These are phyloP conservation scores for Barnettozyma pratensis DNA, from an alignment of 805 yeast species.

Conservation along the genomic window DNA sequence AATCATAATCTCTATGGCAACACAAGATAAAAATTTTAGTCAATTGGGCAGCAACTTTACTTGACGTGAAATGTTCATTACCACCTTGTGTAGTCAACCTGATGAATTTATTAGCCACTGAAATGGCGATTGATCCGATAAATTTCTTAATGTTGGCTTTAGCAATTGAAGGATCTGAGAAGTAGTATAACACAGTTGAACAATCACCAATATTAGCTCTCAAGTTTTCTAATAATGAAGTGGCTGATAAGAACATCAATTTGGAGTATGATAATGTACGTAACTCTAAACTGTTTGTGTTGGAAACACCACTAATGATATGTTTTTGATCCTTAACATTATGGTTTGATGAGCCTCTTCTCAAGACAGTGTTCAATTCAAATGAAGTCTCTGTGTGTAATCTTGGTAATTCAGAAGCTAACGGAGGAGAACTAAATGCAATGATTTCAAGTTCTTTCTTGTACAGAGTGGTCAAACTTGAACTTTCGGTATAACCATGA, in stretches of 20 bases:
- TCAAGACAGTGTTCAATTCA: slow-evolving; percentile 83
- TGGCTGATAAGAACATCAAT: slow-evolving; percentile 81
- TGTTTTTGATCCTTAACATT: slow-evolving; percentile 73
- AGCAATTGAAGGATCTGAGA: slow-evolving; percentile 78
- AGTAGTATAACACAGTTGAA: slow-evolving; percentile 69
- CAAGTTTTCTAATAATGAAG: slow-evolving; percentile 70
- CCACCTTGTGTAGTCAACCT: slow-evolving; percentile 42
- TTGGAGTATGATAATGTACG: slow-evolving; percentile 63
- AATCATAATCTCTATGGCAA: slow-evolving; percentile 68
- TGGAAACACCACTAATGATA: slow-evolving; percentile 36
- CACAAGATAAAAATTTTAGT: slow-evolving; percentile 62
- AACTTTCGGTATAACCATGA: slow-evolving; percentile 73
- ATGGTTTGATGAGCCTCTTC: slow-evolving; percentile 83
- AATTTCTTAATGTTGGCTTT: slow-evolving; percentile 65
- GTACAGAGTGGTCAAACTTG: slow-evolving; percentile 47
- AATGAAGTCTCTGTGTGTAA: slow-evolving; percentile 86
- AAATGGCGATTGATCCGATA: slow-evolving; percentile 59
- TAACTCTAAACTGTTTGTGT: slow-evolving; percentile 44
- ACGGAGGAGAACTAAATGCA: slow-evolving; percentile 83
- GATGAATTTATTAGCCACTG: slow-evolving; percentile 54
- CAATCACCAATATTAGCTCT: slow-evolving; percentile 80
- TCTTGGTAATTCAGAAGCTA: slow-evolving; percentile 76
- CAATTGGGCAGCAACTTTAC: slow-evolving; percentile 60
- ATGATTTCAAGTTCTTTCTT: slow-evolving; percentile 52
- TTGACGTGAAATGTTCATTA: slow-evolving; percentile 50